Evolutionary conservation across 2,329 filamentous ascomycete species (phyloP).

Genomic region (Aspergillus candidus): DNA sequence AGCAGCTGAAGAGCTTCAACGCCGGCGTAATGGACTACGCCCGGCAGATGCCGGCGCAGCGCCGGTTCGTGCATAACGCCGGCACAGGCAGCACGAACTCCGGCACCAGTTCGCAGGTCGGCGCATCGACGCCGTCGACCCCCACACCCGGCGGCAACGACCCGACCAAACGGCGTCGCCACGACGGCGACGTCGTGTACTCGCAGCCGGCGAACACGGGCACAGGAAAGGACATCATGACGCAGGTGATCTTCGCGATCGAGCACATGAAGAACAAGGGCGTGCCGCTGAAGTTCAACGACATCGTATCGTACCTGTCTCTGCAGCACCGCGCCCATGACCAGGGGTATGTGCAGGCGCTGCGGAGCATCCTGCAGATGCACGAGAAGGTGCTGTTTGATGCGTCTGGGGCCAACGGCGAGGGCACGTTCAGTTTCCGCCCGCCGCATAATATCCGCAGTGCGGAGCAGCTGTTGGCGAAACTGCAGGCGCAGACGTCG

Average conservation of each 20-base stretch:
- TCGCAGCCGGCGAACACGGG: conserved; percentile 72
- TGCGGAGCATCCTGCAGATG: conserved; percentile 62
- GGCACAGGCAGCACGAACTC: conserved; percentile 32
- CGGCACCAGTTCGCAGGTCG: conserved; percentile 54
- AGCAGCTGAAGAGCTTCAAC: conserved; percentile 58
- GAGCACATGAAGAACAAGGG: conserved; percentile 71
- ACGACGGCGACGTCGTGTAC: conserved; percentile 53
- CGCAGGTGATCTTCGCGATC: conserved; percentile 81
- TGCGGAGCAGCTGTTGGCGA: conserved; percentile 68
- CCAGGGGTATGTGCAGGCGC: conserved; percentile 52
- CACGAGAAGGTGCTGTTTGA: conserved; percentile 59
- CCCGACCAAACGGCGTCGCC: conserved; percentile 52
- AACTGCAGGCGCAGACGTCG: conserved; percentile 74
- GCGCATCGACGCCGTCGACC: conserved; percentile 27
- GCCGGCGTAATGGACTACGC: conserved; percentile 59
- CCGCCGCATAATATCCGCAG: conserved; percentile 78
- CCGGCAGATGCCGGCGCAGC: conserved; percentile 53
- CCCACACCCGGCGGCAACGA: conserved; percentile 31
- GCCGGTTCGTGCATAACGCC: conserved; percentile 45
- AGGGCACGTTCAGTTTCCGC: conserved; percentile 73
- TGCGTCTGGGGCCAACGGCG: conserved; percentile 55
- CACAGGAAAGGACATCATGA: conserved; percentile 74
- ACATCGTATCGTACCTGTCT: conserved; percentile 75
- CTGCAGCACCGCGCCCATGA: conserved; percentile 58
- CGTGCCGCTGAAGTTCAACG: conserved; percentile 61